A percentile compares a stretch with the other conserved stretches of the same genome.
Evolutionary conservation across 2,329 filamentous ascomycete genomes (phyloP).

Genomic region (Fusarium nisikadoi): DNA sequence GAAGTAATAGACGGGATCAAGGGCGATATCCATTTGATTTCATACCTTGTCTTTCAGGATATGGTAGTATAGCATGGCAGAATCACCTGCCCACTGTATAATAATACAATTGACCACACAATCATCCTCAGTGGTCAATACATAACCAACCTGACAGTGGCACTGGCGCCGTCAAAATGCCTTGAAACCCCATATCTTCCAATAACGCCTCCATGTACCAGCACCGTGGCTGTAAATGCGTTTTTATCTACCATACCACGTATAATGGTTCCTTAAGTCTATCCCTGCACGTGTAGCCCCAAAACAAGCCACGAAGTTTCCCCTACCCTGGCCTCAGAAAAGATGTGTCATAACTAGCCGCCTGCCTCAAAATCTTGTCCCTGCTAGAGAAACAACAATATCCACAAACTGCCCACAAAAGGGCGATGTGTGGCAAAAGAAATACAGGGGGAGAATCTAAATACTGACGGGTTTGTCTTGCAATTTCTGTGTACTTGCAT

Average conservation of each 20-base stretch:
- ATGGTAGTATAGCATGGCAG: conserved; percentile 3
- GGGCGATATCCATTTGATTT: conserved; percentile 11
- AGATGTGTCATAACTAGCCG: background rate
- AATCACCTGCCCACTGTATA: conserved; percentile 1
- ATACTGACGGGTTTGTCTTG: background rate
- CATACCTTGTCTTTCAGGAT: background rate
- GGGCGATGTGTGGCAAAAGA: background rate
- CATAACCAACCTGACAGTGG: background rate
- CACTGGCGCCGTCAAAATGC: background rate
- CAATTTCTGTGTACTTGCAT: background rate
- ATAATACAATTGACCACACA: conserved; percentile 15
- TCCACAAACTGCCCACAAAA: background rate
- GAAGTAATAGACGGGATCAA: conserved; percentile 21
- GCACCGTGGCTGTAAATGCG: background rate
- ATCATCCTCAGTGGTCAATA: background rate
- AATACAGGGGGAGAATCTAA: background rate
- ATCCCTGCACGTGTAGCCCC: background rate
- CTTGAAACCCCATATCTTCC: background rate
- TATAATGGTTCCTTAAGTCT: background rate
- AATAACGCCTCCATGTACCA: background rate
- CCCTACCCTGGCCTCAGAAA: background rate
- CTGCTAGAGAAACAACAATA: background rate
- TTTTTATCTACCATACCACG: background rate
- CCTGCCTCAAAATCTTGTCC: background rate
- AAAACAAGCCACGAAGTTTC: background rate